Evolutionary conservation across 306 rosid species (phyloP), one percentile per base, ranked within the genome.

Genomic region (Boehmeria nivea): DNA sequence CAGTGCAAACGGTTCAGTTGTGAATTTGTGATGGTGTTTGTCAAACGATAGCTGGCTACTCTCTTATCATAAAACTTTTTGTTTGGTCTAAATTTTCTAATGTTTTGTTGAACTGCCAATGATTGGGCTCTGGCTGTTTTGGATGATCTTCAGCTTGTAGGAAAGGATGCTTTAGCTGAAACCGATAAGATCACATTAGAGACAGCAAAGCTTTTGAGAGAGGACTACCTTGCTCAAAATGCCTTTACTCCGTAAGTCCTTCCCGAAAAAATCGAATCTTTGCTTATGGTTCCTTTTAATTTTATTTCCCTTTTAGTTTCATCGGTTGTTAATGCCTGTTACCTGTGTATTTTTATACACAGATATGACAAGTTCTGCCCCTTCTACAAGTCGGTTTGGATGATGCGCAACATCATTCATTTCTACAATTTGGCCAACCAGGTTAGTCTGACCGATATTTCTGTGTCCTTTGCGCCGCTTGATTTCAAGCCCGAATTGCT

Each of bases 361-460:
- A 93, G 99, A 57, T 93, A 93, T 68, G 99, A 93, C 79, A 93
- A 93, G 63, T 93, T 77, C 81, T 93, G 99, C 65, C 99, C 99
- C 24, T 87, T 93, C 87, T 93, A 87, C 95, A 93, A 93, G 83
- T 93, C 99, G 42, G 96, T 87, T 43, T 93, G 99, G 99, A 81
- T 93, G 99, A 93, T 93, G 99, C 95, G 99, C 74, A 93, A 93
- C 74, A 93, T 93, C 66, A 93, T 93, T 60, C 99, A 93, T 81
- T 93, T 83, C 87, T 93, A 39, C 77, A 87, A 83, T 79, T 78
- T 93, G 88, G 96, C 99, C 55, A 93, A 93, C 75, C 99, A 93
- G 96, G 99, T 87, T 40, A 27, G 40, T 33, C 36, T 10, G 36
- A 2, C 36, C 36, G 34, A 4, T 31, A 4, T 31, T 31, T 4